These are phyloP conservation scores for Solanum chacoense DNA, from an alignment of 305 asterid species.

Conservation along the genomic window DNA sequence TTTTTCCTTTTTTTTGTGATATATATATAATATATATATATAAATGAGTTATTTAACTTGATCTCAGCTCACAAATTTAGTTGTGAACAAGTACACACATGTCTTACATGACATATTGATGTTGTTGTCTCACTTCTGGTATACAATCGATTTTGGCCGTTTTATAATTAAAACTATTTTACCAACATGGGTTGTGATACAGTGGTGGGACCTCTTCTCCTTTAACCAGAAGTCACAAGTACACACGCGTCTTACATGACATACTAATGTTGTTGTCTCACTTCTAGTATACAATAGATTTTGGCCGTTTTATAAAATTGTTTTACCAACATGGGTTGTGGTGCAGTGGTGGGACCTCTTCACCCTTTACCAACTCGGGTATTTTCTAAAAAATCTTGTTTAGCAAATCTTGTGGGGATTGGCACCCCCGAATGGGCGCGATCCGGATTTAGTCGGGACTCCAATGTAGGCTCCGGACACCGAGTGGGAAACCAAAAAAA, in stretches of 20 bases:
- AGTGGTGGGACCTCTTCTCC: fast-evolving
- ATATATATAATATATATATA: neutral
- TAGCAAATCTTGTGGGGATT: no score
- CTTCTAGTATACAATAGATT: no score
- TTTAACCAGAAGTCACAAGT: neutral
- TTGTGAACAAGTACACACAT: neutral
- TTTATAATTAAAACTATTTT: no score
- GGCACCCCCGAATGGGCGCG: no score
- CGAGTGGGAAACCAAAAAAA: neutral
- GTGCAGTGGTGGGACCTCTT: no score
- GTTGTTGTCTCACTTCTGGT: neutral
- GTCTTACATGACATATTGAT: neutral
- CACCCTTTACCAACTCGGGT: no score
- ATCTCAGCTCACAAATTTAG: no score
- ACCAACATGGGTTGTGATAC: neutral
- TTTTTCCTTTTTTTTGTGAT: neutral
- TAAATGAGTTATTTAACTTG: neutral
- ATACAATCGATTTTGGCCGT: neutral
- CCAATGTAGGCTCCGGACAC: neutral
- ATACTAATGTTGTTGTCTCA: no score
- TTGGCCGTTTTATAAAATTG: no score
- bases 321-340: no score
- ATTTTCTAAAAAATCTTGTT: no score
- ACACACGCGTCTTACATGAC: no score
- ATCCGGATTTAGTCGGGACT: neutral